These are phyloP conservation scores for Aspergillus leporis DNA, from an alignment of 495 filamentous ascomycete species.

Conservation along the genomic window DNA sequence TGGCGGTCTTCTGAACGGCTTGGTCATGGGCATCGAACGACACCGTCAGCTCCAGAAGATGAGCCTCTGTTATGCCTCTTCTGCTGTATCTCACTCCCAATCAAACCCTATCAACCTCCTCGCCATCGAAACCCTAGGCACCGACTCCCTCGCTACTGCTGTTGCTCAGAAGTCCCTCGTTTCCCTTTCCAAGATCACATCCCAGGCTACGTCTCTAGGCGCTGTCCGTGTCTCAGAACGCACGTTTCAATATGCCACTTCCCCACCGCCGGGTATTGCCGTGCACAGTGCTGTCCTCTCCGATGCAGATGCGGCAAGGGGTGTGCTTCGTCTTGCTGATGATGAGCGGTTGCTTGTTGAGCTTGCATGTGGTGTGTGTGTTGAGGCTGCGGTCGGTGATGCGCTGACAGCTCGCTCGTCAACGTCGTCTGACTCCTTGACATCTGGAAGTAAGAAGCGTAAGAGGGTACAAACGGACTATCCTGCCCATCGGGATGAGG, in stretches of 20 bases:
- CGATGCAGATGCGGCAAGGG: slow-evolving; percentile 80
- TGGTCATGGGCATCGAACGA: slow-evolving; percentile 69
- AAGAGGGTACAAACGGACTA: slow-evolving; percentile 27
- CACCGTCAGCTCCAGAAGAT: slow-evolving; percentile 16
- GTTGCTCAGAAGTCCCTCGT: slow-evolving; percentile 61
- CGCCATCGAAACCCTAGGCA: slow-evolving; percentile 81
- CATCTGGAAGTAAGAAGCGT: slow-evolving; percentile 33
- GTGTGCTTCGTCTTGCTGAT: slow-evolving; percentile 73
- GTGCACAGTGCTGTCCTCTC: slow-evolving; percentile 70
- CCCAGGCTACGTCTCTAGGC: slow-evolving; percentile 77
- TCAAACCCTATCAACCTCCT: slow-evolving; percentile 57
- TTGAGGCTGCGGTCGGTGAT: slow-evolving; percentile 57
- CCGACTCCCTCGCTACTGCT: slow-evolving; percentile 65
- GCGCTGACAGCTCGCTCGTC: slow-evolving; percentile 13
- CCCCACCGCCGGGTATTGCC: slow-evolving; percentile 40
- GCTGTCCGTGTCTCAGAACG: slow-evolving; percentile 69
- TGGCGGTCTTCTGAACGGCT: slow-evolving; percentile 79
- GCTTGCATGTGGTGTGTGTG: slow-evolving; percentile 76
- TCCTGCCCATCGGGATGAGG: slow-evolving; percentile 32
- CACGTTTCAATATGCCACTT: slow-evolving; percentile 63
- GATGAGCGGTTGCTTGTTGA: slow-evolving; percentile 82
- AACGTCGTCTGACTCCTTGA: slow-evolving; percentile 14
- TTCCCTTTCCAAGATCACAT: slow-evolving; percentile 73
- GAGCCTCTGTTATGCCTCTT: neutral
- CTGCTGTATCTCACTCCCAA: neutral